phyloP scores from a whole-genome alignment of 352 stramenopile species.

The Phytophthora uliginosa region DNA sequence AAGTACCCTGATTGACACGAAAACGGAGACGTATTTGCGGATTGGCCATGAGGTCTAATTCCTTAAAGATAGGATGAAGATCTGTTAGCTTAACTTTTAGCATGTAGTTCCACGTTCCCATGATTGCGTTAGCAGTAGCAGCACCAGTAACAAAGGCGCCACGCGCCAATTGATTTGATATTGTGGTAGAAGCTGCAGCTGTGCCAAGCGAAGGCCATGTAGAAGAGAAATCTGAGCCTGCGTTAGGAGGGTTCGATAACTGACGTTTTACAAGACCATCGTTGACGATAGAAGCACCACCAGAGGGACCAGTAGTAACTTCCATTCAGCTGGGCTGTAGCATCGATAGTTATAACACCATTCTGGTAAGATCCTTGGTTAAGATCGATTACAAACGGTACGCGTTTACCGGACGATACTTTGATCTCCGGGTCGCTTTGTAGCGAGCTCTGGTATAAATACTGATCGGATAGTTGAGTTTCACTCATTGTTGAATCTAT shows the following conservation, averaged over 20 bases:
- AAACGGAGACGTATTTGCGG: background rate
- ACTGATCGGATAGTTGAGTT: background rate
- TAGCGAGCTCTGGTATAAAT: background rate
- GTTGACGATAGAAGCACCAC: background rate
- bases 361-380: background rate
- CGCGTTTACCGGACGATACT: too few relatives aligned
- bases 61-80: conserved; percentile 10
- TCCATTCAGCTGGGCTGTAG: background rate
- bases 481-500: too few relatives aligned
- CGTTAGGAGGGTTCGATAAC: background rate
- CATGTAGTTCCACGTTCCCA: too few relatives aligned
- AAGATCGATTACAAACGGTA: background rate
- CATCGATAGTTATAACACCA: conserved; percentile 13
- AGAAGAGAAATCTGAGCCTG: conserved; percentile 5
- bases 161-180: too few relatives aligned
- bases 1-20: too few relatives aligned
- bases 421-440: too few relatives aligned
- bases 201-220: background rate
- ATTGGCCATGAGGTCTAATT: conserved; percentile 6
- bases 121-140: too few relatives aligned
- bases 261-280: background rate
- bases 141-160: too few relatives aligned
- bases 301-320: background rate
- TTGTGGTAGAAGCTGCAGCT: background rate
- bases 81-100: background rate